phyloP scores from a whole-genome alignment of 805 yeast species.

The Wickerhamomyces bovis region DNA sequence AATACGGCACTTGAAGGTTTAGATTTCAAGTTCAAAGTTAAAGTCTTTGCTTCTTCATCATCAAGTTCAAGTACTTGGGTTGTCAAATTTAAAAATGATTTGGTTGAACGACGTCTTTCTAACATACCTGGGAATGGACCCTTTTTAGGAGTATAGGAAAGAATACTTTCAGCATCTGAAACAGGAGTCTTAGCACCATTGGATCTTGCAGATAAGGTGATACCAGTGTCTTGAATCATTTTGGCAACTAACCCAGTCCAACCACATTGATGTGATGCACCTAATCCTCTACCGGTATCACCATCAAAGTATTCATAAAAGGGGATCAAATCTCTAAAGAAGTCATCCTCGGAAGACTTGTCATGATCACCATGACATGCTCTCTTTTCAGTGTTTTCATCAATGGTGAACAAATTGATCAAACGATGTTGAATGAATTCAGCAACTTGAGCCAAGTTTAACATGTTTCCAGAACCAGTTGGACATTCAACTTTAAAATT shows the following conservation, averaged over 20 bases:
- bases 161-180: constrained; percentile 3
- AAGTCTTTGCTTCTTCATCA: constrained; percentile 47
- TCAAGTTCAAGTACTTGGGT: constrained; percentile 61
- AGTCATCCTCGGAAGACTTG: constrained; percentile 54
- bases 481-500: constrained; percentile 85
- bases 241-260: constrained; percentile 94
- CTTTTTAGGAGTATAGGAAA: constrained; percentile 23
- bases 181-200: constrained; percentile 6
- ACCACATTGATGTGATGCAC: constrained; percentile 92
- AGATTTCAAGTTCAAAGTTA: constrained; percentile 17
- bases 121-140: constrained; percentile 47
- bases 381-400: constrained; percentile 54
- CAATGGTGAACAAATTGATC: constrained; percentile 68
- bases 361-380: constrained; percentile 75
- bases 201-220: constrained; percentile 38
- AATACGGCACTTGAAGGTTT: constrained; percentile 14
- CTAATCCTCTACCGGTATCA: constrained; percentile 90
- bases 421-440: constrained; percentile 84
- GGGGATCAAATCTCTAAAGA: constrained; percentile 69
- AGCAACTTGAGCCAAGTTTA: constrained; percentile 84
- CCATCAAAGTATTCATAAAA: constrained; percentile 91
- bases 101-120: constrained; percentile 67
- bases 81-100: constrained; percentile 62
- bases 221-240: constrained; percentile 85
- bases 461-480: constrained; percentile 66